A percentile compares a stretch with the other conserved stretches of the same genome.
These are phyloP conservation scores for Marchantia polymorpha DNA, from an alignment of 225 moss, liverwort and hornwort genomes.

Conservation along the genomic window DNA sequence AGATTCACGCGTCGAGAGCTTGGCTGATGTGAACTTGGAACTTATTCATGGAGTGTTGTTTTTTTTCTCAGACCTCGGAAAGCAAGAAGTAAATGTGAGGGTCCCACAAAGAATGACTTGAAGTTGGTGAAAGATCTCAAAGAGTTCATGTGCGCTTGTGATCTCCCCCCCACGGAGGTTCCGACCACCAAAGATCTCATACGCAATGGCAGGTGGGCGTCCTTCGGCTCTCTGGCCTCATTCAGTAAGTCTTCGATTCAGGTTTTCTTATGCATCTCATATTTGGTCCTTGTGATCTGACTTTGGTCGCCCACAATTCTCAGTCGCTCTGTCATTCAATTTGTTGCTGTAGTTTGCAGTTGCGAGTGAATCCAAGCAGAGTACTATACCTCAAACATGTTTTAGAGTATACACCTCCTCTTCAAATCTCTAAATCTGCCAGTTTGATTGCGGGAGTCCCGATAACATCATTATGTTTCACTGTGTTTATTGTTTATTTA, in stretches of 20 bases:
- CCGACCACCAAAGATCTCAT: conserved; percentile 73
- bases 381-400: no score
- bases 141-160: conserved; percentile 58
- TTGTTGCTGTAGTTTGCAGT: no score
- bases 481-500: no score
- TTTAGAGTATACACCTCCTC: no score
- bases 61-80: conserved; percentile 16
- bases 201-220: conserved; percentile 50
- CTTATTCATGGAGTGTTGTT: not conserved
- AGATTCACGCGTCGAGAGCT: no score
- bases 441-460: no score
- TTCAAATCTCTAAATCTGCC: no score
- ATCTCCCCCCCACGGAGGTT: conserved; percentile 66
- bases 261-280: not conserved
- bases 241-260: conserved; percentile 31
- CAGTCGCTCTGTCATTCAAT: no score
- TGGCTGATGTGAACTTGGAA: not conserved
- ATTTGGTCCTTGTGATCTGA: not conserved
- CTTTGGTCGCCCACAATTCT: not conserved
- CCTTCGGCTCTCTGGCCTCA: conserved; percentile 23
- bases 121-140: conserved; percentile 67
- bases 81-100: conserved; percentile 7
- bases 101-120: conserved; percentile 49
- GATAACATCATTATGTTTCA: no score
- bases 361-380: no score